phyloP scores from a whole-genome alignment of 305 asterid genomes.

The Solanum hybrid region DNA sequence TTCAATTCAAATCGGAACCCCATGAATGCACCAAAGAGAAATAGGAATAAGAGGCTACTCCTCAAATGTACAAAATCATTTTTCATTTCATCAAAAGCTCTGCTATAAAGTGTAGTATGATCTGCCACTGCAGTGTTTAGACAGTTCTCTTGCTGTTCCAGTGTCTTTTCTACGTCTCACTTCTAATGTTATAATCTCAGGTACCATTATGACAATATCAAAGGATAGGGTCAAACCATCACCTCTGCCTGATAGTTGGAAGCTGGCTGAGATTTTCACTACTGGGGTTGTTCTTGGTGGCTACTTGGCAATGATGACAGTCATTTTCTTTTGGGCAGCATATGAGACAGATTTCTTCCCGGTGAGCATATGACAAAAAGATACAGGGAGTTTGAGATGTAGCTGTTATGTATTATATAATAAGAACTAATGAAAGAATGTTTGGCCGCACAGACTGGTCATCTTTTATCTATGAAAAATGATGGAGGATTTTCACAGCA shows the following conservation, averaged over 20 bases:
- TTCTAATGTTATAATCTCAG: constrained; percentile 15
- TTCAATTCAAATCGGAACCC: not conserved
- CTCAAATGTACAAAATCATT: not conserved
- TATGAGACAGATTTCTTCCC: constrained; percentile 34
- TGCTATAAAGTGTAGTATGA: not conserved
- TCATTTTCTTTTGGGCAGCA: constrained; percentile 41
- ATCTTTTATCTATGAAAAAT: not conserved
- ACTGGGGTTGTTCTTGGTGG: constrained; percentile 39
- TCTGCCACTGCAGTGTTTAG: not conserved
- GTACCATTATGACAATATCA: constrained; percentile 40
- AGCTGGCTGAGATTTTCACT: constrained; percentile 34
- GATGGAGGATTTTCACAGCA: not conserved
- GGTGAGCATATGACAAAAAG: constrained; percentile 16
- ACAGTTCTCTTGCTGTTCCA: not conserved
- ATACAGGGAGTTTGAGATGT: not conserved
- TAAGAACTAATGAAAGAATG: not conserved
- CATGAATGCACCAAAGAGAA: not conserved
- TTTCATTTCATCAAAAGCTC: not conserved
- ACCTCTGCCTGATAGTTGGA: constrained; percentile 44
- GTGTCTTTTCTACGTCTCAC: not conserved
- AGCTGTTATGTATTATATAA: not conserved
- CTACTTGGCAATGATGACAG: constrained; percentile 42
- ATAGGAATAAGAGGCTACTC: not conserved
- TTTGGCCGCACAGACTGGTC: not conserved
- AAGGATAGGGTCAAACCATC: constrained; percentile 44